Evolutionary conservation across 768 basidiomycete genomes (phyloP).

Genomic region (Tylopilus balloui): DNA sequence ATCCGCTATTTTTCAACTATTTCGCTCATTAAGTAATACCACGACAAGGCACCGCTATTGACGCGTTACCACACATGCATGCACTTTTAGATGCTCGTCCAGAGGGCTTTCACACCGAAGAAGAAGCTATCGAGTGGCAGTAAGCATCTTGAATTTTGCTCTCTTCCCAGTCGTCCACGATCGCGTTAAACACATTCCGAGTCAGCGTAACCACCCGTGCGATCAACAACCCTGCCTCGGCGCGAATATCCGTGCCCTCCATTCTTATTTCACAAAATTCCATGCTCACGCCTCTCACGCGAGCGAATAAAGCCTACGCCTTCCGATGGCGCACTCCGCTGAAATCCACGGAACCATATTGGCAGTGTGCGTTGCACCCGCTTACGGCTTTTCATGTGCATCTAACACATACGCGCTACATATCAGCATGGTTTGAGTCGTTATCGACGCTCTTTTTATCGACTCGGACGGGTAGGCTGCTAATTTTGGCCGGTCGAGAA

Average conservation of each 20-base stretch:
- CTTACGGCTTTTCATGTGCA: neutral
- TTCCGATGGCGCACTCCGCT: constrained; percentile 85
- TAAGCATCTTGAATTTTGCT: constrained; percentile 40
- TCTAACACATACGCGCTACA: neutral
- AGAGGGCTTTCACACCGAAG: constrained; percentile 74
- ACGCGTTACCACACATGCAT: constrained; percentile 91
- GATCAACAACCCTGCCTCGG: constrained; percentile 77
- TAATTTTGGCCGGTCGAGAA: constrained; percentile 91
- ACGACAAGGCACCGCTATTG: constrained; percentile 76
- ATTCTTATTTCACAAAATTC: constrained; percentile 54
- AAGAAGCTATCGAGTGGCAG: constrained; percentile 96
- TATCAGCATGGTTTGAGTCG: constrained; percentile 83
- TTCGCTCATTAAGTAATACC: neutral
- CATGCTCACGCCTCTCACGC: constrained; percentile 26
- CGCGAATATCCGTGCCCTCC: constrained; percentile 83
- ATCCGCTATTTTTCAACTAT: neutral
- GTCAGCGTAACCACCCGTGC: constrained; percentile 73
- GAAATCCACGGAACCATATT: constrained; percentile 80
- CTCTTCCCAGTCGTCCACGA: neutral
- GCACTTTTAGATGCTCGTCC: constrained; percentile 81
- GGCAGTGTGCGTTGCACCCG: constrained; percentile 59
- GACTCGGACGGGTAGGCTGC: constrained; percentile 74
- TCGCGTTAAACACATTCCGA: neutral
- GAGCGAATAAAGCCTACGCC: constrained; percentile 19
- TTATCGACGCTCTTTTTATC: constrained; percentile 77